Base-by-base conservation (phyloP, 495 filamentous ascomycete genomes). In the Tuber umbilicatum region DNA sequence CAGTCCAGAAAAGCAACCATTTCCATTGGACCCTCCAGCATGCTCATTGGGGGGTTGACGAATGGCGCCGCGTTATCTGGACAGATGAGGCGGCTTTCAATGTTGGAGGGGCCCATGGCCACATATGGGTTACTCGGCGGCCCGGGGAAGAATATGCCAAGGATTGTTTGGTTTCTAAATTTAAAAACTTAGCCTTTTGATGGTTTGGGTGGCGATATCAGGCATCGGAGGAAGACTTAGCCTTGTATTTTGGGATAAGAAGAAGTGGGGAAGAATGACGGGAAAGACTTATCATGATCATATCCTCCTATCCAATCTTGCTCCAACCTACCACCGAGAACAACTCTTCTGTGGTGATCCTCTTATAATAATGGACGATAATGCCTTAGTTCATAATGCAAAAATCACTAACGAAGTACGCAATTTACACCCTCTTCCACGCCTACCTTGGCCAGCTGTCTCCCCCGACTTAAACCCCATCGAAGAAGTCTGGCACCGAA, bases 101-200 rank as follows among this genome's bases (percentile, higher is more conserved):
- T 68, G n/a, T 74, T 12, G 37, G 68, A 35, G 72, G 40, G 5
- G 47, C 27, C 45, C 23, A 47, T 27, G 72, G 75, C 27, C 60
- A 55, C 50, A 68, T 16, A 0, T 74, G 75, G 12, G 72, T 77
- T n/a, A 74, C 68, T 6, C 37, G 47, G 2, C 35, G 14, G 14
- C 67, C 45, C 14, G 68, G 21, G 1, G 75, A 74, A 43, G 72
- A 68, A 35, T 76, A 41, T 71, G 21, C 35, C 2, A 23, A 70
- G 39, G 70, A 69, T 70, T 76, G 70, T 69, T 73, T 76, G 23
- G 42, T 76, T 6, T 68, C 68, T 31, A 70, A 73, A 67, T 76
- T 76, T 35, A 39, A 17, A 74, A 76, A 67, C 42, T 67, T 35
- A 45, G 23, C 23, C 60, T 47, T 0, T 47, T 71, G n/a, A 74